These are phyloP conservation scores for Climacium dendroides DNA, from an alignment of 225 moss, liverwort and hornwort genomes.

Conservation along the genomic window DNA sequence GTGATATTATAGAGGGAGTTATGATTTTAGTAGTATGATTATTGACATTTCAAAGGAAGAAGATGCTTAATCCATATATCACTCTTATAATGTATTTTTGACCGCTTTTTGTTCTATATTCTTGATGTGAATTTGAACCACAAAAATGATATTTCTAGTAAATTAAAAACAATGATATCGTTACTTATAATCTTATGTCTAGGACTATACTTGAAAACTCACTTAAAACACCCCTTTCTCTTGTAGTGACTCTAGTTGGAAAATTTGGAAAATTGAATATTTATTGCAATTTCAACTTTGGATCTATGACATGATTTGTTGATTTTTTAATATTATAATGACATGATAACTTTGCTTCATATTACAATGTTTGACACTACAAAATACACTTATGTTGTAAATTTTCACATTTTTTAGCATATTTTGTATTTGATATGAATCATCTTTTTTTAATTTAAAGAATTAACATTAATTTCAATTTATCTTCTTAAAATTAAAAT, in stretches of 20 bases:
- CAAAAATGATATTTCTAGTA: no score
- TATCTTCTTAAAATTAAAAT: neutral
- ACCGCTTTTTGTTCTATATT: neutral
- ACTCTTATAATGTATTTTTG: neutral
- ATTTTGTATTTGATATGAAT: neutral
- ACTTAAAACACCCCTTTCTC: no score
- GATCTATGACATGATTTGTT: neutral
- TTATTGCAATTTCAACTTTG: neutral
- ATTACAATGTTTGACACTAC: neutral
- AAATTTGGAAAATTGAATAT: neutral
- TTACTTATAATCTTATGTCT: no score
- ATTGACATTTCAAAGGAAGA: no score
- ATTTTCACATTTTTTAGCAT: no score
- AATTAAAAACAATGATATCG: neutral
- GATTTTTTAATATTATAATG: neutral
- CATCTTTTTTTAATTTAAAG: no score
- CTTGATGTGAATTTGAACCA: neutral
- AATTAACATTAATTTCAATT: neutral
- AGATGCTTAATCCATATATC: no score
- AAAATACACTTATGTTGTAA: neutral
- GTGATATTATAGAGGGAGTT: no score
- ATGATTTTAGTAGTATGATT: no score
- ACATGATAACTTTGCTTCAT: fast-evolving
- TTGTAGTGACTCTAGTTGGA: no score
- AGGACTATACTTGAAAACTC: no score